Evolutionary conservation across 148 eudicot genomes (phyloP).

Genomic region (Rhododendron molle): DNA sequence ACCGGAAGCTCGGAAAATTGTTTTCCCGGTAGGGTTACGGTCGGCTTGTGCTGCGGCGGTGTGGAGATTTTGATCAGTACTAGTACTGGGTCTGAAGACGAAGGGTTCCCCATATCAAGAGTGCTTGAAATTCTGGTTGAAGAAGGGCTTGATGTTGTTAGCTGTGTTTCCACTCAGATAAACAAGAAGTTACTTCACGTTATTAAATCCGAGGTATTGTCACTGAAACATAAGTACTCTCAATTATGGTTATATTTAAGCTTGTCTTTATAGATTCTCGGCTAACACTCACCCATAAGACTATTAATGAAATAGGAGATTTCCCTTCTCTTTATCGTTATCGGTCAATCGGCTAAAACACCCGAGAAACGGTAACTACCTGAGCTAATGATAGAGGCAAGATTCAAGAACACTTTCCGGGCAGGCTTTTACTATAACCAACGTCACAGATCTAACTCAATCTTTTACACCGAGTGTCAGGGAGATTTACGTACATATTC

Average conservation of each 20-base stretch:
- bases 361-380: no score
- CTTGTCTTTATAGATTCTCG: background rate
- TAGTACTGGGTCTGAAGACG: constrained; percentile 1
- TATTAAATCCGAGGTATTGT: constrained; percentile 47
- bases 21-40: constrained; percentile 1
- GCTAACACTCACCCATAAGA: background rate
- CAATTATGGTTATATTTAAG: constrained; percentile 4
- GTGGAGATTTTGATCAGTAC: constrained; percentile 21
- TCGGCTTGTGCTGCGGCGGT: constrained; percentile 18
- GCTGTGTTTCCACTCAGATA: constrained; percentile 27
- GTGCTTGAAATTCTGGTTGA: constrained; percentile 12
- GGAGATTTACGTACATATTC: no score
- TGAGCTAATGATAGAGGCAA: no score
- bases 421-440: no score
- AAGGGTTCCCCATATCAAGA: constrained; percentile 18
- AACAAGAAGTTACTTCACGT: constrained; percentile 24
- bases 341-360: no score
- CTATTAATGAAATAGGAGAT: no score
- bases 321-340: no score
- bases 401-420: no score
- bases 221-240: background rate
- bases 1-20: background rate
- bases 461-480: no score
- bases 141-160: constrained; percentile 23
- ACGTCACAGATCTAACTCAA: no score